These are phyloP conservation scores for Suhomyces faveliae DNA, from an alignment of 805 yeast genomes.

Conservation along the genomic window DNA sequence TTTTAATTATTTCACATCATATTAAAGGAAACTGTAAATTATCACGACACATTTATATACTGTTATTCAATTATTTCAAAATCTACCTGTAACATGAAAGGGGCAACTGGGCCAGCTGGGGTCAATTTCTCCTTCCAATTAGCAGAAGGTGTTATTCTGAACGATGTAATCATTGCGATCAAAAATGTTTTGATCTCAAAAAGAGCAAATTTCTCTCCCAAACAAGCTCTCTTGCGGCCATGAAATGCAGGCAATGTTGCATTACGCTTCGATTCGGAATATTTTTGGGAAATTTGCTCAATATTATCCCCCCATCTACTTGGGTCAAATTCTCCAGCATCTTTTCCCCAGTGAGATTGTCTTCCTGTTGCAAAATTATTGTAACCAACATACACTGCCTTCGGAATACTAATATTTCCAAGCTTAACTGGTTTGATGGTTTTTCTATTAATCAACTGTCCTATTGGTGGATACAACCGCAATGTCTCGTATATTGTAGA, in stretches of 20 bases:
- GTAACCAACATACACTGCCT: conserved; percentile 53
- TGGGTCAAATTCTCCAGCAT: conserved; percentile 46
- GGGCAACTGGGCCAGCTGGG: conserved; percentile 59
- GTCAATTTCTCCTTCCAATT: conserved; percentile 51
- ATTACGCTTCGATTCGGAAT: conserved; percentile 44
- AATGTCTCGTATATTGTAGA: conserved; percentile 46
- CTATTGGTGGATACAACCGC: conserved; percentile 55
- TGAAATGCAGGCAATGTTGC: conserved; percentile 53
- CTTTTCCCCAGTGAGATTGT: conserved; percentile 44
- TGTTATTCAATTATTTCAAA: not conserved
- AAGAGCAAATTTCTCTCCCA: conserved; percentile 59
- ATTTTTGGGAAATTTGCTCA: conserved; percentile 38
- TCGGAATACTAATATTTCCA: conserved; percentile 48
- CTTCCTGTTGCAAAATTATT: conserved; percentile 54
- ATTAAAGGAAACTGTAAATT: too few species aligned
- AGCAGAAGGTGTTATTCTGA: conserved; percentile 36
- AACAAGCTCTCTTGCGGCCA: conserved; percentile 59
- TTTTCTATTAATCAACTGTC: conserved; percentile 52
- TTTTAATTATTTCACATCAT: not conserved
- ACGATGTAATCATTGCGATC: conserved; percentile 34
- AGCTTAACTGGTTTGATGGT: conserved; percentile 38
- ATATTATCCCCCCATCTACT: conserved; percentile 50
- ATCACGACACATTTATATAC: too few species aligned
- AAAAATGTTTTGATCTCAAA: conserved; percentile 43
- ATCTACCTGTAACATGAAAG: conserved; percentile 34